Base-by-base conservation (phyloP, 2,329 filamentous ascomycete genomes). In the Monosporascus sp. region DNA sequence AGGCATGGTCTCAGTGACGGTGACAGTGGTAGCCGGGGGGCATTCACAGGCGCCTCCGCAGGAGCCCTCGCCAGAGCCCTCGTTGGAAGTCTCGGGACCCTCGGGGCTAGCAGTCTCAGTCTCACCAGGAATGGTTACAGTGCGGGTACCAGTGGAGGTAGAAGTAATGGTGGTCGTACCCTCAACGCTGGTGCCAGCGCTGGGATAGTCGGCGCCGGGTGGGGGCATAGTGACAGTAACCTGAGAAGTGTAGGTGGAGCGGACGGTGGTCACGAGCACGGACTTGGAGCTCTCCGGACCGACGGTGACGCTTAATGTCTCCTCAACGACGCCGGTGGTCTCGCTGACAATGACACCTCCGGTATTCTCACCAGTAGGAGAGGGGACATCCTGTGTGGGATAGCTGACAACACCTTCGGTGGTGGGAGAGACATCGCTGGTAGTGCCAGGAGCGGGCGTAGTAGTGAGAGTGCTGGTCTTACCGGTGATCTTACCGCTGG, bases 401-500 rank as follows among this genome's bases (percentile, higher is more conserved):
- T 34, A 34, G 31, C 14, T 34, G 31, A 34, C 31, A 14, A 5
- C n/a, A 7, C 57, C 58, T 25, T 20, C 15, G 22, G 51, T 53
- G 42, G 44, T 24, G 24, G 52, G 47, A 15, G 54, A 38, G 9
- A 48, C 55, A 51, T 54, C 52, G 53, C 53, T 57, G 44, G 31
- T 49, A 47, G 31, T 37, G 18, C 39, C 52, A 18, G 62, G 55
- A 53, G 53, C 54, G 11, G 56, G 52, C 41, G 52, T 57, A 22
- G 51, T 48, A 15, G 56, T 56, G 39, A 63, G 52, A 42, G 62
- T 61, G 45, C 58, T 59, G 41, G 66, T 68, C 18, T 60, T 53
- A 47, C 66, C 66, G 15, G 62, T 47, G 54, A 69, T 61, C 37
- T 63, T 59, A 39, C 66, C 66, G 31, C 62, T 66, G 64, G 60